These are phyloP conservation scores for Parathielavia appendiculata DNA, from an alignment of 495 filamentous ascomycete genomes.

Conservation along the genomic window DNA sequence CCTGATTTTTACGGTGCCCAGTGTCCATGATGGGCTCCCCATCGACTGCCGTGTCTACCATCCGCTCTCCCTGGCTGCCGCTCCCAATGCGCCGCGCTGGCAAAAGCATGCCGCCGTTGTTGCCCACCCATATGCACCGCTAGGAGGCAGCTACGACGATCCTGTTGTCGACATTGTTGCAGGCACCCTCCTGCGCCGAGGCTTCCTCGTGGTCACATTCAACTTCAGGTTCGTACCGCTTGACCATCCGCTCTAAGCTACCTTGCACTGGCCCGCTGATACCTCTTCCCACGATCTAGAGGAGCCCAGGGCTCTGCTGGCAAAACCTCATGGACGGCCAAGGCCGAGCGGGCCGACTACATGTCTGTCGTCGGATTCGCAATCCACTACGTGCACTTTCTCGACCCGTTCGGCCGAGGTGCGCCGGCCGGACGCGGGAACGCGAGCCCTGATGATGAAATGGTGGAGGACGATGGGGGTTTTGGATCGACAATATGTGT, in stretches of 20 bases:
- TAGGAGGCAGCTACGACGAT: conserved; percentile 86
- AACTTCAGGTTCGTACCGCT: conserved; percentile 69
- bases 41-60: conserved; percentile 82
- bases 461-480: background rate
- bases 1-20: conserved; percentile 75
- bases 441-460: background rate
- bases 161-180: conserved; percentile 61
- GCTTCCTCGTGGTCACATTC: conserved; percentile 79
- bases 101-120: conserved; percentile 63
- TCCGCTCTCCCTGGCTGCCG: conserved; percentile 42
- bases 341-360: conserved; percentile 76
- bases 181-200: conserved; percentile 56
- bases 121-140: conserved; percentile 84
- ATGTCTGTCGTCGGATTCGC: conserved; percentile 73
- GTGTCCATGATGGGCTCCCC: conserved; percentile 66
- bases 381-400: conserved; percentile 59
- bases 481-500: conserved; percentile 6
- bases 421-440: background rate
- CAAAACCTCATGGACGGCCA: conserved; percentile 78
- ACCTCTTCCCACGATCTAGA: conserved; percentile 41
- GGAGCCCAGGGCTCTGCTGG: conserved; percentile 73
- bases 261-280: conserved; percentile 1
- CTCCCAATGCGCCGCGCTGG: conserved; percentile 34
- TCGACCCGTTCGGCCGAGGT: conserved; percentile 26
- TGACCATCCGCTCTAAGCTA: background rate